Base-by-base conservation (phyloP, 2,329 filamentous ascomycete species). In the Sphaerulina vaccinii region DNA sequence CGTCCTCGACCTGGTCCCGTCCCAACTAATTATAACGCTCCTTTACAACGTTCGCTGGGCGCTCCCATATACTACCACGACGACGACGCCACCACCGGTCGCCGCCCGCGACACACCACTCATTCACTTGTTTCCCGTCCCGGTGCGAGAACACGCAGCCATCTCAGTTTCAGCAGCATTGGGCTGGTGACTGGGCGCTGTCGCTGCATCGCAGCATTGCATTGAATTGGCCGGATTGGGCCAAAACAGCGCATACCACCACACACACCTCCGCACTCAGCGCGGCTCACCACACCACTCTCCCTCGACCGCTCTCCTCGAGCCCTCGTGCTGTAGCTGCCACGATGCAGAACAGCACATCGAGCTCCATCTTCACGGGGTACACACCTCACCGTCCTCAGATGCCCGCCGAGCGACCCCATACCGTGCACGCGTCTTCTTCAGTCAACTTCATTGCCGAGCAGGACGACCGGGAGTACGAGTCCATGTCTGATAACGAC, bases 371-470 rank as follows among this genome's bases (percentile, higher is more conserved):
- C 37, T 18, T 39, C 18, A n/a, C 16, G 11, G 27, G 27, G n/a
- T 32, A 32, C 27, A 32, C 33, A 22, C 27, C 41, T 33, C 36
- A 49, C 21, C 49, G 49, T 3, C 47, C 43, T 5, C 41, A 24
- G 18, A 37, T 46, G 37, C 42, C 52, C 42, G 47, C 49, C 21
- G 52, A 56, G 23, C 59, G 59, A 10, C 61, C 61, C 23, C 60
- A 62, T 44, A 61, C 61, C 41, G 56, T 60, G 15, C 60, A 64
- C 52, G 53, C 60, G 11, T 58, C 61, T 9, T 51, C 50, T 13
- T 47, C 51, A 10, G 23, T 13, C 37, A 21, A 11, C 18, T 51
- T 58, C 38, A 52, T 54, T 38, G 35, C 51, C 53, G 52, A 58
- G 40, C 51, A 60, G 41, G 29, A 43, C n/a, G 39, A 43, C 9